Conservation (phyloP, 1,284 basidiomycete species). For the Fistulinella cinereoalba region DNA sequence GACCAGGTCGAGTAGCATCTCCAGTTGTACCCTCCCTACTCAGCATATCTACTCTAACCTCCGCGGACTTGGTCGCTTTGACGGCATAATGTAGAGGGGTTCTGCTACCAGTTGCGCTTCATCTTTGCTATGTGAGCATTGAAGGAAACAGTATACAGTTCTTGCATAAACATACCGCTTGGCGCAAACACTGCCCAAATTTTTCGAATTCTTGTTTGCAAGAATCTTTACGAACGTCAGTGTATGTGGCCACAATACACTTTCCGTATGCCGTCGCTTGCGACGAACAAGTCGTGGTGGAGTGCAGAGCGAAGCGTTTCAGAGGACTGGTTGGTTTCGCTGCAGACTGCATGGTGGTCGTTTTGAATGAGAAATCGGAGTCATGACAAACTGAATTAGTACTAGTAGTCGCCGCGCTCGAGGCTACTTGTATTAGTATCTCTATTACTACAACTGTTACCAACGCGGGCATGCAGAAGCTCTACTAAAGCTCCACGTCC, state of each 20-base stretch:
- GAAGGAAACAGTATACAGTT: neutral
- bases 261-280: conserved; percentile 76
- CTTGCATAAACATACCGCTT: conserved; percentile 49
- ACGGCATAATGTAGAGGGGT: conserved; percentile 1
- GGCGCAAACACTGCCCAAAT: conserved; percentile 71
- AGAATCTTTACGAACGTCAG: conserved; percentile 71
- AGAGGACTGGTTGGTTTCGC: conserved; percentile 43
- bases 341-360: conserved; percentile 22
- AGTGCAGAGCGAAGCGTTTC: conserved; percentile 60
- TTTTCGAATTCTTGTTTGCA: conserved; percentile 76
- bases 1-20: conserved; percentile 33
- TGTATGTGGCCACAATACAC: conserved; percentile 74
- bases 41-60: conserved; percentile 24
- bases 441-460: too few species aligned
- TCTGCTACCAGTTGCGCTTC: conserved; percentile 58
- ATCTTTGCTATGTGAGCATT: conserved; percentile 43
- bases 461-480: too few species aligned
- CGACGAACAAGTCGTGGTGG: conserved; percentile 65
- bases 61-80: conserved; percentile 7
- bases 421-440: too few species aligned
- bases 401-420: too few species aligned
- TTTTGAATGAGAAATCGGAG: conserved; percentile 1
- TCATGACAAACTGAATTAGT: too few species aligned
- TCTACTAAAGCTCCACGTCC: too few species aligned
- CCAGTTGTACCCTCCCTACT: conserved; percentile 1